These are phyloP conservation scores for Blumeria graminis DNA, from an alignment of 2,329 filamentous ascomycete species.

Conservation along the genomic window DNA sequence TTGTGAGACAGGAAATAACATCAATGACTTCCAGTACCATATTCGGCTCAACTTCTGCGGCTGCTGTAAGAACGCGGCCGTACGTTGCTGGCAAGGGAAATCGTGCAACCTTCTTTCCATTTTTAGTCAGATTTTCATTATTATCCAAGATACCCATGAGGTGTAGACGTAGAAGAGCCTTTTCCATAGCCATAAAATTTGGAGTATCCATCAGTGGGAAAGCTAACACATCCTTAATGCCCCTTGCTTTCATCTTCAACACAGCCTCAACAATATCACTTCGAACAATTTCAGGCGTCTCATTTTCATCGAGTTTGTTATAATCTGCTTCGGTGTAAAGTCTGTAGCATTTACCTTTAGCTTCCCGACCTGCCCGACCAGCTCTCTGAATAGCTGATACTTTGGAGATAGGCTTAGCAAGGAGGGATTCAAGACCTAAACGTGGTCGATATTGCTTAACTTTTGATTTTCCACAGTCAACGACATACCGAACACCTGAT, in stretches of 20 bases:
- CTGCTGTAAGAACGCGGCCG: slow-evolving; percentile 61
- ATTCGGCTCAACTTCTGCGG: slow-evolving; percentile 41
- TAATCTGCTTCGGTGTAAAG: slow-evolving; percentile 70
- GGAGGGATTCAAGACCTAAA: slow-evolving; percentile 70
- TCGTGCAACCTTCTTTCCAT: slow-evolving; percentile 54
- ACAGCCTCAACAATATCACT: slow-evolving; percentile 73
- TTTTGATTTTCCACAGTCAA: slow-evolving; percentile 87
- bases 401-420: slow-evolving; percentile 76
- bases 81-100: slow-evolving; percentile 65
- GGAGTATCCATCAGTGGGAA: slow-evolving; percentile 78
- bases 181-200: slow-evolving; percentile 51
- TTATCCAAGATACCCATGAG: slow-evolving; percentile 54
- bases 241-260: slow-evolving; percentile 80
- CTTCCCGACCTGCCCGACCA: slow-evolving; percentile 83
- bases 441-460: slow-evolving; percentile 72
- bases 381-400: slow-evolving; percentile 81
- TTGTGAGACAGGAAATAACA: slow-evolving; percentile 42
- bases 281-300: slow-evolving; percentile 70
- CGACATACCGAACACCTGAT: slow-evolving; percentile 69
- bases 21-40: slow-evolving; percentile 71
- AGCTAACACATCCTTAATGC: slow-evolving; percentile 53
- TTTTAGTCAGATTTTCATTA: slow-evolving; percentile 45
- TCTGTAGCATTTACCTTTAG: slow-evolving; percentile 67
- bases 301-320: slow-evolving; percentile 41
- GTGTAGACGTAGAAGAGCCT: slow-evolving; percentile 58